phyloP scores from a whole-genome alignment of 2,329 filamentous ascomycete genomes.

The Talaromyces sp. region DNA sequence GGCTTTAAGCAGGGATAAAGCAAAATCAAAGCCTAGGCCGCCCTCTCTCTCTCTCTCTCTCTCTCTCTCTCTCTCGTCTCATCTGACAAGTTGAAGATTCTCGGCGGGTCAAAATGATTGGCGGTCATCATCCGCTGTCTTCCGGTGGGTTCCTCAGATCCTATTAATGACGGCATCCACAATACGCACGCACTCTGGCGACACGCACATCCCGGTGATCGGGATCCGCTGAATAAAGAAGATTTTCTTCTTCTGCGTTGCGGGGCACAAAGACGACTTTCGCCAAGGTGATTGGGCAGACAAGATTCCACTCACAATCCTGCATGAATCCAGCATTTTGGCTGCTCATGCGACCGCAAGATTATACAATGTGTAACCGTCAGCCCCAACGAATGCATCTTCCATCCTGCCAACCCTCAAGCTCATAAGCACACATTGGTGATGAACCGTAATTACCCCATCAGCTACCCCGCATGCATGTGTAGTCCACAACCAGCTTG shows the following conservation, averaged over 20 bases:
- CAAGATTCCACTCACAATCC: neutral
- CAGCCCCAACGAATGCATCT: neutral
- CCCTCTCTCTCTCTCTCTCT: neutral
- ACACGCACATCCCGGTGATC: constrained; percentile 13
- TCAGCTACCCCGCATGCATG: neutral
- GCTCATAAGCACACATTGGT: neutral
- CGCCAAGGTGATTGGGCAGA: neutral
- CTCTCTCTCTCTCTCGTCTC: neutral
- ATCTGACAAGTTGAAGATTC: constrained; percentile 2
- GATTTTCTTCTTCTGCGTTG: neutral
- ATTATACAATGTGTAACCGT: neutral
- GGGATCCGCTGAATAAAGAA: constrained; percentile 7
- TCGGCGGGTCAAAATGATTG: neutral
- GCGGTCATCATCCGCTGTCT: constrained; percentile 10
- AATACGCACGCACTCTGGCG: constrained; percentile 21
- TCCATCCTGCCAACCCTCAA: neutral
- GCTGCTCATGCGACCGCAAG: neutral
- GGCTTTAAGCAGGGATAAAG: neutral
- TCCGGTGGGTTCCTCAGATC: neutral
- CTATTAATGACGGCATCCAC: neutral
- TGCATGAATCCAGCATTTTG: neutral
- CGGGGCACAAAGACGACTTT: constrained; percentile 14
- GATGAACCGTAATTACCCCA: neutral
- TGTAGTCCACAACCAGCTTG: neutral
- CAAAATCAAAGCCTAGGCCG: no score